Evolutionary conservation across 2,329 filamentous ascomycete genomes (phyloP), one percentile per base, ranked within the genome.

Genomic region (Neonectria coccinea): DNA sequence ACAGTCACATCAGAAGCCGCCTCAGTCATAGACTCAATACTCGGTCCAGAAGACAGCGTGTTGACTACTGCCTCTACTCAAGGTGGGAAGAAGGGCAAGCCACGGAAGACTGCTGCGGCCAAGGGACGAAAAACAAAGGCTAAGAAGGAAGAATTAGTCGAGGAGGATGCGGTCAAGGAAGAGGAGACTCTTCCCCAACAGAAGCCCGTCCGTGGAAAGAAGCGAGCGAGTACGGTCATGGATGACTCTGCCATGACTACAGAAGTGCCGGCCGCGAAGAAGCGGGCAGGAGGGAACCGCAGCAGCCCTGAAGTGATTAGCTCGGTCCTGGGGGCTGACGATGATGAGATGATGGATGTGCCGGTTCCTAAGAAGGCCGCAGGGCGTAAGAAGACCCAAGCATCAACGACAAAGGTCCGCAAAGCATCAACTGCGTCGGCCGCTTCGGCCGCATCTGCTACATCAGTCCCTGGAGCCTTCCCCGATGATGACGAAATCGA

Each of bases 401-500:
- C 82, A 22, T 81, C 85, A 2, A 82, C 78, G 10, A 70, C 80
- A 16, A 80, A 81, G 56, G n/a, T 29, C 6, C 48, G 48, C 31
- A 20, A 51, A 33, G 48, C 27, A 20, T 69, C 72, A 8, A 67
- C 70, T 11, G 69, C 75, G 1, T 89, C 88, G 2, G 82, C 84
- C 25, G 76, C 82, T 36, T 85, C 87, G 1, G 85, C 85, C 16
- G 78, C 82, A 22, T 85, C 86, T 2, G 62, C 80, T 5, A 74
- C 75, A 39, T 75, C 73, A 4, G 76, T 80, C 5, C 73, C 81
- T n/a, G 78, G 79, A 16, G 77, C 77, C 5, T 77, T 86, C 11
- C 84, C 85, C 0, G 83, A 88, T 59, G 89, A 92, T 65, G 86
- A 88, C 1, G 89, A 91, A 67, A 85, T 92, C 41, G 88, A 92